Evolutionary conservation across 139 green algal species (phyloP).

Genomic region (Volvox reticuliferus): DNA sequence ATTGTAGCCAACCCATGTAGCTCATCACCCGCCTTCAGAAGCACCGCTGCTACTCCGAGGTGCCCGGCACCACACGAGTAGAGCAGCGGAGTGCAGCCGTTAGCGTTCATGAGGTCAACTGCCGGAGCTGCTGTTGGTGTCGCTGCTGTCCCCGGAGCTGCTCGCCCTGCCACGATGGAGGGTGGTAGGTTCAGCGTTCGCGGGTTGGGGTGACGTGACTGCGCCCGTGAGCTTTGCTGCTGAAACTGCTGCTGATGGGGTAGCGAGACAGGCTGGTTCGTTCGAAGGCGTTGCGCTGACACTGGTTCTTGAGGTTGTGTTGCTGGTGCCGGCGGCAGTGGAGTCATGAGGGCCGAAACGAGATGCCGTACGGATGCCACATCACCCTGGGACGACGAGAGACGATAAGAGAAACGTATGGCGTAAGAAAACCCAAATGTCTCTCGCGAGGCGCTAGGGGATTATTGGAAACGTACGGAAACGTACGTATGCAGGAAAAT

Average conservation of each 20-base stretch:
- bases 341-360: neutral
- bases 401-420: too few species aligned
- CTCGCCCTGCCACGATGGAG: neutral
- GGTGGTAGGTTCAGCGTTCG: neutral
- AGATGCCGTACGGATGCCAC: conserved; percentile 22
- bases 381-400: neutral
- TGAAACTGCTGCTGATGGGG: neutral
- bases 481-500: too few species aligned
- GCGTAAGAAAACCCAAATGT: too few species aligned
- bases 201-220: neutral
- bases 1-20: too few species aligned
- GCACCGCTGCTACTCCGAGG: conserved; percentile 15
- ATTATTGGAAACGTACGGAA: too few species aligned
- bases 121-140: neutral
- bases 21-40: conserved; percentile 23
- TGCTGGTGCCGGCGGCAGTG: neutral
- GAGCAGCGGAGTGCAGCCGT: conserved; percentile 38
- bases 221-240: neutral
- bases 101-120: conserved; percentile 16
- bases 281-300: too few species aligned
- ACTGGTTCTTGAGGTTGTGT: neutral
- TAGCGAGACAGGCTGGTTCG: too few species aligned
- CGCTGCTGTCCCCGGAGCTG: neutral
- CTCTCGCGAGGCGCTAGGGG: too few species aligned
- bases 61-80: conserved; percentile 6